Evolutionary conservation across 83 land plant species (phyloP).

Genomic region (Thuja plicata): DNA sequence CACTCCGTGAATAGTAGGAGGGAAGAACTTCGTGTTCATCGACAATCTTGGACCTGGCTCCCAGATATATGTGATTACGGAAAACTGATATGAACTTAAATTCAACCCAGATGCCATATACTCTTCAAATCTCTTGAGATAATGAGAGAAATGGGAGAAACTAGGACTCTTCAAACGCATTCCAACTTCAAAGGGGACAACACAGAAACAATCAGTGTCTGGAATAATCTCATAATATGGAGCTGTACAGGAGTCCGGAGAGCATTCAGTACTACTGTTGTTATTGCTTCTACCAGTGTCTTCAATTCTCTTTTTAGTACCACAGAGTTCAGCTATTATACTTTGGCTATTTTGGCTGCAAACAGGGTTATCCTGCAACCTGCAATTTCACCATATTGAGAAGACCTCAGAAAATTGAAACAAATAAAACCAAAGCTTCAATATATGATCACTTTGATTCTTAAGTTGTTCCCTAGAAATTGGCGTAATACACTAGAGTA

Average conservation of each 20-base stretch:
- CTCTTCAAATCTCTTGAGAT: slow-evolving; percentile 22
- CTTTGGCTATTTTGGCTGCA: slow-evolving; percentile 28
- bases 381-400: slow-evolving; percentile 19
- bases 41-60: slow-evolving; percentile 59
- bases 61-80: slow-evolving; percentile 38
- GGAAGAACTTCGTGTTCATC: slow-evolving; percentile 59
- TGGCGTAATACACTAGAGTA: background rate
- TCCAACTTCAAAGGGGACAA: slow-evolving; percentile 54
- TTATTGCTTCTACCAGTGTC: background rate
- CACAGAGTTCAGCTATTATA: slow-evolving; percentile 31
- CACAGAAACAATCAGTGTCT: slow-evolving; percentile 45
- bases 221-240: slow-evolving; percentile 32
- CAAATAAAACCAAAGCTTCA: background rate
- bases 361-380: slow-evolving; percentile 72
- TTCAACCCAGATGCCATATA: slow-evolving; percentile 41
- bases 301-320: slow-evolving; percentile 5
- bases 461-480: too few species aligned
- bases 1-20: slow-evolving; percentile 14
- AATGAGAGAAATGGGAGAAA: slow-evolving; percentile 48
- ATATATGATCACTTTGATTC: background rate
- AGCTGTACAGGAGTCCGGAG: slow-evolving; percentile 29
- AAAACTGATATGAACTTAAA: slow-evolving; percentile 34
- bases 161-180: slow-evolving; percentile 80
- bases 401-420: background rate
- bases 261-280: slow-evolving; percentile 23